These are phyloP conservation scores for Suillus paluster DNA, from an alignment of 768 basidiomycete species.

Conservation along the genomic window DNA sequence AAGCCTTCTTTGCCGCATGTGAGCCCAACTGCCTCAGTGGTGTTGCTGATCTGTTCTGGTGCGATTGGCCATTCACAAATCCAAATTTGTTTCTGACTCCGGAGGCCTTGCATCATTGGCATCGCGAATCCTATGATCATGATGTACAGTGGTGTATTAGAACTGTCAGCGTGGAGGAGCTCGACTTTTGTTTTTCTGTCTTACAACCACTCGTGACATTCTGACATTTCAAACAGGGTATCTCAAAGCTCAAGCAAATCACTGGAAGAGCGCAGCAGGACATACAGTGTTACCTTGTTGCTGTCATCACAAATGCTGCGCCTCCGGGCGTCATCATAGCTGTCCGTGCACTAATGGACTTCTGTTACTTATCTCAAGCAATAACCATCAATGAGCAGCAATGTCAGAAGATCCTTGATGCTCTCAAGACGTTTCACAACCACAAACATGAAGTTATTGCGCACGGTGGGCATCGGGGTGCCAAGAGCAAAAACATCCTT, in stretches of 20 bases:
- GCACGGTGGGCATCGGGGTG: conserved; percentile 31
- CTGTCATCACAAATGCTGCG: conserved; percentile 37
- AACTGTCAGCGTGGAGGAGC: conserved; percentile 29
- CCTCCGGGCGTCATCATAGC: conserved; percentile 34
- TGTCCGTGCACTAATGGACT: conserved; percentile 41
- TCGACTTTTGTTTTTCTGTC: conserved; percentile 35
- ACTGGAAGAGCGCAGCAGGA: conserved; percentile 44
- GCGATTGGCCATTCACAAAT: conserved; percentile 39
- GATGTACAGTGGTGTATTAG: conserved; percentile 43
- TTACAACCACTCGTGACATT: conserved; percentile 40
- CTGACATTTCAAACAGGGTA: conserved; percentile 43
- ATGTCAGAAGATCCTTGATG: conserved; percentile 21
- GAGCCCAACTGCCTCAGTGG: conserved; percentile 11
- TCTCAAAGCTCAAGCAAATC: conserved; percentile 44
- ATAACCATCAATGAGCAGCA: conserved; percentile 26
- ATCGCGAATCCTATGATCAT: conserved; percentile 44
- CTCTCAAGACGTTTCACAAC: conserved; percentile 37
- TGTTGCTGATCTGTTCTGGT: conserved; percentile 37
- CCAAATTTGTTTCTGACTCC: conserved; percentile 38
- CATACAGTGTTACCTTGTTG: conserved; percentile 38
- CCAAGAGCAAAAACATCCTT: conserved; percentile 25
- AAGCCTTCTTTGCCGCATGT: background rate
- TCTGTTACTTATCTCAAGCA: conserved; percentile 41
- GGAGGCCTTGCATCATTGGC: conserved; percentile 45
- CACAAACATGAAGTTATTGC: conserved; percentile 41